Evolutionary conservation across 2,329 filamentous ascomycete genomes (phyloP).

Genomic region (Sporothrix curviconia): DNA sequence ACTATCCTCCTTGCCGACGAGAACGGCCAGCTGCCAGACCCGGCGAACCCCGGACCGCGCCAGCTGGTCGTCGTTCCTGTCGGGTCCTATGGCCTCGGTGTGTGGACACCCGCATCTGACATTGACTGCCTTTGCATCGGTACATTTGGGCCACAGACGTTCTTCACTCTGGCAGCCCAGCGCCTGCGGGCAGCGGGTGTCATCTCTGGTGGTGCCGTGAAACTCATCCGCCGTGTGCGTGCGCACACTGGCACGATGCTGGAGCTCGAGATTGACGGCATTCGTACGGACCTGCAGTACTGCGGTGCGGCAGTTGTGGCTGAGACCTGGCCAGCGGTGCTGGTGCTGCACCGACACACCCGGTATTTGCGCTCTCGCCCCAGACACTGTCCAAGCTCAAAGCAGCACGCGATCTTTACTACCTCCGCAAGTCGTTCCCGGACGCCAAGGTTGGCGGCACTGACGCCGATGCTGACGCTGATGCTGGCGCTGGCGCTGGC

Average conservation of each 20-base stretch:
- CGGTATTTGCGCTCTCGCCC: constrained; percentile 48
- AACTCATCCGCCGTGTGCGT: constrained; percentile 50
- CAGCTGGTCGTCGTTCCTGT: constrained; percentile 50
- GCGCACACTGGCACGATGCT: constrained; percentile 57
- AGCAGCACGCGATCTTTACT: constrained; percentile 54
- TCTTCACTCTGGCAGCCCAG: constrained; percentile 53
- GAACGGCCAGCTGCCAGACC: neutral
- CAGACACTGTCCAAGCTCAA: constrained; percentile 57
- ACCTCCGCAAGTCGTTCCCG: constrained; percentile 53
- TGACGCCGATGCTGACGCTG: too few species aligned
- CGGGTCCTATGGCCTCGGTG: constrained; percentile 59
- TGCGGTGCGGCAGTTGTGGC: constrained; percentile 52
- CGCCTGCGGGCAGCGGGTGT: constrained; percentile 38
- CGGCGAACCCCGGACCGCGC: constrained; percentile 20
- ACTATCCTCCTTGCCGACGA: constrained; percentile 4
- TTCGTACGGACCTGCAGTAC: constrained; percentile 61
- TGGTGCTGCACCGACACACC: constrained; percentile 44
- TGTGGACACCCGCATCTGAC: constrained; percentile 55
- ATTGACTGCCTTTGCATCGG: constrained; percentile 62
- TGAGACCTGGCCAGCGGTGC: constrained; percentile 44
- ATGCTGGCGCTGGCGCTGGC: too few species aligned
- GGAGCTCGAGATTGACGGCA: constrained; percentile 50
- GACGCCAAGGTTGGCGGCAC: constrained; percentile 35
- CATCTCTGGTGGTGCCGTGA: constrained; percentile 31
- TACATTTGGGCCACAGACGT: constrained; percentile 52